These are phyloP conservation scores for Cercospora sesami DNA, from an alignment of 2,329 filamentous ascomycete genomes.

Conservation along the genomic window DNA sequence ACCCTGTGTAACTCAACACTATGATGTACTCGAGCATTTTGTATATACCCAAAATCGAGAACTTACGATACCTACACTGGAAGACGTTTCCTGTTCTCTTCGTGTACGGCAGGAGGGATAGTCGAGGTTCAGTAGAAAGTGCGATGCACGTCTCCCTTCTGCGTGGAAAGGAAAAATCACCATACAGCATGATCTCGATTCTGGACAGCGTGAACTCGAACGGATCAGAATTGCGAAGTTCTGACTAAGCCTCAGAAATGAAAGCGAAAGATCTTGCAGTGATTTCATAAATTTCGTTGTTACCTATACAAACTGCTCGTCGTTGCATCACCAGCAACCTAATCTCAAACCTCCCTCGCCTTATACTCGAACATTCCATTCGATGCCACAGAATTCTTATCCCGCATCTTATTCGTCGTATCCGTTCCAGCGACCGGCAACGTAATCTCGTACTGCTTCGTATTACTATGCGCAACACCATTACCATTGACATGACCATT, in stretches of 20 bases:
- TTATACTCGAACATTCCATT: constrained; percentile 57
- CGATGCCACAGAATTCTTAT: constrained; percentile 51
- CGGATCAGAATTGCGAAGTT: too few species aligned
- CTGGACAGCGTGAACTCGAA: too few species aligned
- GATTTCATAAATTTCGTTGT: not conserved
- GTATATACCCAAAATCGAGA: not conserved
- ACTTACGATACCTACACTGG: not conserved
- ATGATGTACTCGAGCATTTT: not conserved
- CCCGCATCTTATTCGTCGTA: constrained; percentile 53
- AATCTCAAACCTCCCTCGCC: constrained; percentile 21
- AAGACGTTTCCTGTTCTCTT: not conserved
- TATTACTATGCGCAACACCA: constrained; percentile 40
- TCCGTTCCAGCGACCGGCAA: constrained; percentile 63
- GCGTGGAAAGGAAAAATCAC: accelerated
- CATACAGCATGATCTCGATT: not conserved
- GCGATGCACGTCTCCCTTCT: too few species aligned
- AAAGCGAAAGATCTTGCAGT: not conserved
- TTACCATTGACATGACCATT: constrained; percentile 17
- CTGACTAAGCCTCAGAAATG: too few species aligned
- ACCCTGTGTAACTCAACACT: not conserved
- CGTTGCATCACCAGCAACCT: not conserved
- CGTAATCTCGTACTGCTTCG: constrained; percentile 57
- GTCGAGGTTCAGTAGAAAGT: not conserved
- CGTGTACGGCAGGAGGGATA: too few species aligned
- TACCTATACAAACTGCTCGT: not conserved